phyloP scores from a whole-genome alignment of 495 filamentous ascomycete genomes.

The Cetradonia linearis region DNA sequence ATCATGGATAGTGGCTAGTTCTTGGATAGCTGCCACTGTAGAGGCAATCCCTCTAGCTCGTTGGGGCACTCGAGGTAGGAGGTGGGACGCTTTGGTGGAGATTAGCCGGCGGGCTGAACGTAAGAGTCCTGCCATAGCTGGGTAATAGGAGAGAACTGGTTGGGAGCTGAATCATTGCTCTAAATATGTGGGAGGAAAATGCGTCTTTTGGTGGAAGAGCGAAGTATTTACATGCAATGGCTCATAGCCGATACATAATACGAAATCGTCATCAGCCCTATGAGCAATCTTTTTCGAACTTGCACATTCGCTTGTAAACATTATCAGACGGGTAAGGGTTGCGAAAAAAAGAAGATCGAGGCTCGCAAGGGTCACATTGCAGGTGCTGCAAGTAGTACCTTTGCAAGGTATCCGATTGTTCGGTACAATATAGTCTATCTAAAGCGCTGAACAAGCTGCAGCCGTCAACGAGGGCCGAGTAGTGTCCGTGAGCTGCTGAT shows the following conservation, averaged over 20 bases:
- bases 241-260: constrained; percentile 7
- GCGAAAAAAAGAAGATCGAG: background rate
- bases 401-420: background rate
- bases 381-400: background rate
- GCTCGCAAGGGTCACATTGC: background rate
- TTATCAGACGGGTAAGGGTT: background rate
- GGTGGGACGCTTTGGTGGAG: constrained; percentile 2
- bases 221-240: background rate
- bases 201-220: too few species aligned
- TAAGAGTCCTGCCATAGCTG: constrained; percentile 19
- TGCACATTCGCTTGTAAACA: background rate
- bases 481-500: background rate
- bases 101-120: constrained; percentile 13
- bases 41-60: constrained; percentile 11
- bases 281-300: background rate
- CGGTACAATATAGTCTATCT: background rate
- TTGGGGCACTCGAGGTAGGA: constrained; percentile 2
- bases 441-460: background rate
- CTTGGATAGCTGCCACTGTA: background rate
- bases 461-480: background rate
- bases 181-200: background rate
- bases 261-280: constrained; percentile 10
- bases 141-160: background rate
- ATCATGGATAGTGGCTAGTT: background rate
- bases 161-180: constrained; percentile 1